Percentiles rank a stretch among this genome's conserved stretches.
Evolutionary conservation across 257 asterid genomes (phyloP).

Genomic region (Primulina eburnea): DNA sequence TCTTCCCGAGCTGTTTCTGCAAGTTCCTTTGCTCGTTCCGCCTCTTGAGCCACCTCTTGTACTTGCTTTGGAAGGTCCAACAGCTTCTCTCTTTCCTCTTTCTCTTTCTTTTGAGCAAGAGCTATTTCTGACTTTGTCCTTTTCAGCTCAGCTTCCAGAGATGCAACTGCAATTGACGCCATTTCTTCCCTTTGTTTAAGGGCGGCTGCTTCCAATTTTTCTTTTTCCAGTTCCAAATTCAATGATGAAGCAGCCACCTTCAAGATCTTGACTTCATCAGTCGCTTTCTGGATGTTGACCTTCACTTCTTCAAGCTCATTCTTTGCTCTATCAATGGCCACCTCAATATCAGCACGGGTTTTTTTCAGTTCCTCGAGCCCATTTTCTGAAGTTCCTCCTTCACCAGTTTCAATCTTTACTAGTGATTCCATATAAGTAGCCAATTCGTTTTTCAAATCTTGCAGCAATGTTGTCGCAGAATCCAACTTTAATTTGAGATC

Average conservation of each 20-base stretch:
- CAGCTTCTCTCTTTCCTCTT: conserved; percentile 67
- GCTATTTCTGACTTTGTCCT: conserved; percentile 60
- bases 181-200: conserved; percentile 79
- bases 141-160: conserved; percentile 77
- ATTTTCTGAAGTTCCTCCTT: conserved; percentile 32
- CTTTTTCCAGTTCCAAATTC: conserved; percentile 62
- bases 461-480: conserved; percentile 51
- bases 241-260: conserved; percentile 68
- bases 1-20: conserved; percentile 55
- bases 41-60: conserved; percentile 66
- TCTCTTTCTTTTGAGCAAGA: conserved; percentile 54
- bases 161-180: conserved; percentile 72
- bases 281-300: conserved; percentile 61
- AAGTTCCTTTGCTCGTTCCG: conserved; percentile 56
- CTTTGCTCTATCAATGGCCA: conserved; percentile 50
- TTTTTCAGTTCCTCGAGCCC: conserved; percentile 39
- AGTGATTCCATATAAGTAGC: conserved; percentile 77
- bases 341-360: conserved; percentile 55
- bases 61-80: conserved; percentile 66
- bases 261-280: conserved; percentile 51
- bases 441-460: conserved; percentile 66
- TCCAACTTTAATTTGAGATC: conserved; percentile 66
- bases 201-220: conserved; percentile 49
- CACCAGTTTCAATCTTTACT: conserved; percentile 32
- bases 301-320: conserved; percentile 79